These are phyloP conservation scores for Ceratobasidium sp. DNA, from an alignment of 1,284 basidiomycete genomes.

Conservation along the genomic window DNA sequence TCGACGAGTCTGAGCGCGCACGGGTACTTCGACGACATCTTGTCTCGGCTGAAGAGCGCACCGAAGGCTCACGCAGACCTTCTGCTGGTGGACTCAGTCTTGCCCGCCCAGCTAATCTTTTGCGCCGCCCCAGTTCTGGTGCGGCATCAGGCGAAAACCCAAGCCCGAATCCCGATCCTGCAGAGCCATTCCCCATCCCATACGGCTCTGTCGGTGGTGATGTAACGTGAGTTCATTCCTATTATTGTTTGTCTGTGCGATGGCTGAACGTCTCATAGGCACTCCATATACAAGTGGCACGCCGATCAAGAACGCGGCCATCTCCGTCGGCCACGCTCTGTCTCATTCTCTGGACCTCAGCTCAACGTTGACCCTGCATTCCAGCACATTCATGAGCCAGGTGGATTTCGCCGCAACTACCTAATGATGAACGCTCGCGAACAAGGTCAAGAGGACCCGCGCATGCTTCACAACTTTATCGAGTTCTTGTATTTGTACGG, in stretches of 20 bases:
- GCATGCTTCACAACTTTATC: conserved; percentile 83
- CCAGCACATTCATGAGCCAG: conserved; percentile 90
- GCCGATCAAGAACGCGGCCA: conserved; percentile 69
- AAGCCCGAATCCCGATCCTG: conserved; percentile 53
- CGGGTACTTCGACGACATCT: conserved; percentile 81
- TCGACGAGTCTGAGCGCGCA: conserved; percentile 80
- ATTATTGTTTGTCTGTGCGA: conserved; percentile 39
- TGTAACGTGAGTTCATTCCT: conserved; percentile 73
- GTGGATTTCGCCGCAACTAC: conserved; percentile 91
- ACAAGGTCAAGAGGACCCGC: conserved; percentile 67
- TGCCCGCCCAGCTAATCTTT: conserved; percentile 13
- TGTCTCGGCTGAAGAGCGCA: conserved; percentile 74
- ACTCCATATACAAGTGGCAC: conserved; percentile 94
- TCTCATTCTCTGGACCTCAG: conserved; percentile 72
- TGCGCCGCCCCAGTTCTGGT: conserved; percentile 35
- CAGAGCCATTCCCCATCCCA: conserved; percentile 80
- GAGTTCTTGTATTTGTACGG: conserved; percentile 93
- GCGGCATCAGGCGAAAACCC: conserved; percentile 40
- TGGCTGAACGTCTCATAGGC: conserved; percentile 57
- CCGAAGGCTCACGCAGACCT: conserved; percentile 43
- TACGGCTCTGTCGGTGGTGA: conserved; percentile 87
- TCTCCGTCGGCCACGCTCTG: conserved; percentile 65
- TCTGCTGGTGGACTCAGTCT: conserved; percentile 37
- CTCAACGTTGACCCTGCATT: conserved; percentile 71
- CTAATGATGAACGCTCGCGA: conserved; percentile 73